Evolutionary conservation across 208 protist genomes (phyloP).

Genomic region (Herpetomonas tarakana): DNA sequence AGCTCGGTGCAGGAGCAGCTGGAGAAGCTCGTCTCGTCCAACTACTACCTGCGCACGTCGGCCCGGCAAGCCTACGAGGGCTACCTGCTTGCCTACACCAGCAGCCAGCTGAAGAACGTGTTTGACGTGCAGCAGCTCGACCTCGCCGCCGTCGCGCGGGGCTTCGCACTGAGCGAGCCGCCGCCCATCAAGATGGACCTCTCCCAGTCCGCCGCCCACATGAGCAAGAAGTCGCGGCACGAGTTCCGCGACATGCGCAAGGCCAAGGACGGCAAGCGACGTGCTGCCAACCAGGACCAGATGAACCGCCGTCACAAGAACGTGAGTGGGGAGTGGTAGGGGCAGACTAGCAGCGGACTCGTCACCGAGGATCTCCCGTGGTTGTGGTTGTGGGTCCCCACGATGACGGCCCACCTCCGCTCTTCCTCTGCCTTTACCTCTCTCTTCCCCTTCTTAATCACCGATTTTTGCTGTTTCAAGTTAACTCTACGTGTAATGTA

Average conservation of each 20-base stretch:
- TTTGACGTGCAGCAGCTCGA: constrained; percentile 98
- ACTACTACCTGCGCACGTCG: constrained; percentile 98
- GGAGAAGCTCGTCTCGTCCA: constrained; percentile 96
- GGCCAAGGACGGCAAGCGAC: constrained; percentile 61
- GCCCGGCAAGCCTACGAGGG: constrained; percentile 97
- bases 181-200: constrained; percentile 91
- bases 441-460: no score
- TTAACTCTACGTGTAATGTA: no score
- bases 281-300: constrained; percentile 35
- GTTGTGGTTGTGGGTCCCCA: no score
- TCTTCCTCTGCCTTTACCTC: no score
- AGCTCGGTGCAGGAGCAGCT: constrained; percentile 90
- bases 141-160: constrained; percentile 92
- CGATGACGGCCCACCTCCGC: no score
- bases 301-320: constrained; percentile 63
- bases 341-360: no score
- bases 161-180: constrained; percentile 90
- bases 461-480: no score
- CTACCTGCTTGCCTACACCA: constrained; percentile 98
- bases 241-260: constrained; percentile 75
- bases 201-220: constrained; percentile 87
- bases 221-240: constrained; percentile 85
- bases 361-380: no score
- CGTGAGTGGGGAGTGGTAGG: constrained; percentile 84
- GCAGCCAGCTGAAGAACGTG: constrained; percentile 98